Evolutionary conservation across 768 basidiomycete species (phyloP).

Genomic region (Termitomyces sp.): DNA sequence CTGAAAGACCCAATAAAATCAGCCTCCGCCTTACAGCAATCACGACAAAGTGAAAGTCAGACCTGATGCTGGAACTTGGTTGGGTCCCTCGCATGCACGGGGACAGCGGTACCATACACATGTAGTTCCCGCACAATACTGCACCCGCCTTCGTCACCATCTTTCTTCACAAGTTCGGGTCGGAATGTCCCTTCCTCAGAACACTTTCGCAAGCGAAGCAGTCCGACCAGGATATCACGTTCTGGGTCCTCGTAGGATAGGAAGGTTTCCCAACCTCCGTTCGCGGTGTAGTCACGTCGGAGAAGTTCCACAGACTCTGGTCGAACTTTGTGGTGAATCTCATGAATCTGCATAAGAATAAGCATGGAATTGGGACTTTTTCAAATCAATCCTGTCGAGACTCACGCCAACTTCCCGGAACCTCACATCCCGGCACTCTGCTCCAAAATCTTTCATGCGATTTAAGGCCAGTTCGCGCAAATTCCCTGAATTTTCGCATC

Average conservation of each 20-base stretch:
- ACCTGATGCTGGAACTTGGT: conserved; percentile 98
- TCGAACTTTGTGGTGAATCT: conserved; percentile 96
- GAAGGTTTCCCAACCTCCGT: conserved; percentile 99
- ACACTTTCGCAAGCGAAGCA: conserved; percentile 89
- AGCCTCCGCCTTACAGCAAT: not conserved
- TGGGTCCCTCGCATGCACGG: conserved; percentile 94
- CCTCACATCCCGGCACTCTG: conserved; percentile 94
- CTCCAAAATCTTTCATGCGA: conserved; percentile 98
- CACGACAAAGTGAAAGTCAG: conserved; percentile 9
- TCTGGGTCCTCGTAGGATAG: conserved; percentile 98
- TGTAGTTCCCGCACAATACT: conserved; percentile 95
- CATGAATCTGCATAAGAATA: conserved; percentile 68
- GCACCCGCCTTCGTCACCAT: conserved; percentile 70
- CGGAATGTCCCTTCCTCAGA: conserved; percentile 97
- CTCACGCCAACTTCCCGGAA: conserved; percentile 96
- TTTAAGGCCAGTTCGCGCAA: conserved; percentile 92
- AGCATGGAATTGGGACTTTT: not conserved
- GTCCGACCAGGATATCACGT: conserved; percentile 90
- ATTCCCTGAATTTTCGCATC: conserved; percentile 97
- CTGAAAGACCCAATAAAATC: conserved; percentile 29
- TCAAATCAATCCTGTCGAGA: conserved; percentile 9
- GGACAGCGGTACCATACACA: conserved; percentile 97
- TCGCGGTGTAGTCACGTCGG: conserved; percentile 92
- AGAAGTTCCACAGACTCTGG: conserved; percentile 95
- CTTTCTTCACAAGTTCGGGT: conserved; percentile 75